phyloP scores from a whole-genome alignment of 495 filamentous ascomycete species.

The Neurospora sp. region DNA sequence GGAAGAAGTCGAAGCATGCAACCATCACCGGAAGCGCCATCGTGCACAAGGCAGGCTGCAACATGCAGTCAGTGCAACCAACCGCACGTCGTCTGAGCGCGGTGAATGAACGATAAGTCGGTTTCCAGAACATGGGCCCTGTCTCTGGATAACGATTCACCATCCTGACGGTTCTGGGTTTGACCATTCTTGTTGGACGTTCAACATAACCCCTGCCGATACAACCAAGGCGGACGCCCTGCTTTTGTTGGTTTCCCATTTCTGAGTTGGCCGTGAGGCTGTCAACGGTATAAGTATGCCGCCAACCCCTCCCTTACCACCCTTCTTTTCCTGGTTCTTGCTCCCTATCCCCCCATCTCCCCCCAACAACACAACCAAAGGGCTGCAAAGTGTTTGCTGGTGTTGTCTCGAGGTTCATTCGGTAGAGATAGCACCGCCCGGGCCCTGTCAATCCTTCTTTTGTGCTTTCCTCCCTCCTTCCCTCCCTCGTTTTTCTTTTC shows the following conservation, averaged over 20 bases:
- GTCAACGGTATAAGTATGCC: constrained; percentile 32
- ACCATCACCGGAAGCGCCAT: neutral
- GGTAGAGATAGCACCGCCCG: constrained; percentile 36
- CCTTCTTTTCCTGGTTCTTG: constrained; percentile 15
- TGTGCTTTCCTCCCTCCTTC: constrained; percentile 31
- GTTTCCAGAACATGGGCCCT: neutral
- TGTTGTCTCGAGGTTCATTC: constrained; percentile 33
- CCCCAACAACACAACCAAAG: constrained; percentile 40
- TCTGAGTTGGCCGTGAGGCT: neutral
- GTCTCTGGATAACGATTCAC: neutral
- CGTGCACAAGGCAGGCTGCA: neutral
- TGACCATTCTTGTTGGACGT: neutral
- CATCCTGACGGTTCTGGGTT: neutral
- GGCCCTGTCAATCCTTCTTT: constrained; percentile 40
- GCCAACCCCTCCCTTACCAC: constrained; percentile 17
- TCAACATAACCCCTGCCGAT: neutral
- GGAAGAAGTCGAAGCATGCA: neutral
- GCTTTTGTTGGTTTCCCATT: neutral
- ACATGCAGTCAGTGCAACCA: neutral
- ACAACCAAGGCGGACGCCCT: neutral
- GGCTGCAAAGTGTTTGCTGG: constrained; percentile 39
- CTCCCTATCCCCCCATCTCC: constrained; percentile 27
- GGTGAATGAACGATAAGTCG: neutral
- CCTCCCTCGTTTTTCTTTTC: constrained; percentile 7
- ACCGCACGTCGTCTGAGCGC: neutral